Conservation (phyloP, 768 basidiomycete species). For the Imleria badia region DNA sequence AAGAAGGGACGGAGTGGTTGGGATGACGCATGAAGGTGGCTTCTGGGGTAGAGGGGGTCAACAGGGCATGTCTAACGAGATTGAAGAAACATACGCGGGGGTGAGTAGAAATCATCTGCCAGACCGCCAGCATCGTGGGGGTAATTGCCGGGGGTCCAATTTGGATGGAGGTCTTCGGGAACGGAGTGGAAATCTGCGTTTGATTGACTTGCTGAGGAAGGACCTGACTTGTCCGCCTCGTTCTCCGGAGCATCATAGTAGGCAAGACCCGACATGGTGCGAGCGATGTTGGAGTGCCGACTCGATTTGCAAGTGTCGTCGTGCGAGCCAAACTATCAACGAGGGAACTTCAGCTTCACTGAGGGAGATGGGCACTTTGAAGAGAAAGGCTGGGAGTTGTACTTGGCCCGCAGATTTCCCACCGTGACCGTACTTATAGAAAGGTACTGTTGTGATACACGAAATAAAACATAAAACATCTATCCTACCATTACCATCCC, state of each 20-base stretch:
- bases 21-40: slow-evolving; percentile 41
- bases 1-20: slow-evolving; percentile 49
- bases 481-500: slow-evolving; percentile 22
- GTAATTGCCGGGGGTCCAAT: slow-evolving; percentile 1
- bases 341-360: background rate
- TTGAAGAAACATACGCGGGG: slow-evolving; percentile 22
- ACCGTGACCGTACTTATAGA: slow-evolving; percentile 1
- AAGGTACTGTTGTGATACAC: background rate
- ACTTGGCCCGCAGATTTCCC: slow-evolving; percentile 15
- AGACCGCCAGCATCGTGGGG: slow-evolving; percentile 3
- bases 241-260: slow-evolving; percentile 30
- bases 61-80: background rate
- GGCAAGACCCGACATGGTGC: slow-evolving; percentile 31
- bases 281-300: background rate
- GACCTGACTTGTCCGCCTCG: slow-evolving; percentile 5
- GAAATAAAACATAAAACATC: slow-evolving; percentile 3
- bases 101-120: slow-evolving; percentile 19
- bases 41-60: slow-evolving; percentile 16
- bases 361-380: background rate
- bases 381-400: background rate
- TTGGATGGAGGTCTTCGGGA: slow-evolving; percentile 4
- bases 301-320: background rate
- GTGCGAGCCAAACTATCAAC: background rate
- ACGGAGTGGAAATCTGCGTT: slow-evolving; percentile 1
- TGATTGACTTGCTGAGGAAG: slow-evolving; percentile 3